Evolutionary conservation across 768 basidiomycete genomes (phyloP), one percentile per base, ranked within the genome.

Genomic region (Termitomyces sp.): DNA sequence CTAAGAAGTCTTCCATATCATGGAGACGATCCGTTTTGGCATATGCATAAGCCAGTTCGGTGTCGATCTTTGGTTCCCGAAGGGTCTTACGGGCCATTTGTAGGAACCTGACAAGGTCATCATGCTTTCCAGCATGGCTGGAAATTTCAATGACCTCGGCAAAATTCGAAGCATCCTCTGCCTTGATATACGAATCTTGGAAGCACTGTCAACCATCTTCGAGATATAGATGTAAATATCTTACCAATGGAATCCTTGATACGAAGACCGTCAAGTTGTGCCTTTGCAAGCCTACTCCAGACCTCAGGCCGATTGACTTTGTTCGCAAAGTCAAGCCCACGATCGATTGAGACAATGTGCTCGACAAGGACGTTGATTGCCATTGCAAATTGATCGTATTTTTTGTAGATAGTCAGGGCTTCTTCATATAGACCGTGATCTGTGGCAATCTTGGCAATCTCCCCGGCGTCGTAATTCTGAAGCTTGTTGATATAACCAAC

Each of bases 1-100:
- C 82, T 64, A 99, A 78, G 84, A 99, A 99, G 76, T 99, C 97
- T 69, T 99, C 97, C 97, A 98, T 98, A 69, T 99, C 97, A 70
- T 98, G 96, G 14, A 99, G 76, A 55, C 97, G 88, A 70, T 98
- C 97, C 36, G 89, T 95, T 80, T 97, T 98, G 23, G 97, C 97
- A 71, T 98, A 99, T 5, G 97, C 93, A 70, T 98, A 97, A 13
- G 97, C 96, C 36, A 99, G 78, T 75, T 98, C 95, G 9, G 97
- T 98, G 71, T 99, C 97, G 66, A 99, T 95, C 75, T 88, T 95
- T 36, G 97, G 97, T 72, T 99, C 97, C 58, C 97, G 89, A 16
- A 98, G 85, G 49, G 90, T 84, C 78, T 97, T 98, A 72, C 97
- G 89, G 33, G 97, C 94, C 97, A 98, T 99, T 73, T 99, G 97